Evolutionary conservation across 139 green algal species (phyloP).

Genomic region (Chlamydomonas urium): DNA sequence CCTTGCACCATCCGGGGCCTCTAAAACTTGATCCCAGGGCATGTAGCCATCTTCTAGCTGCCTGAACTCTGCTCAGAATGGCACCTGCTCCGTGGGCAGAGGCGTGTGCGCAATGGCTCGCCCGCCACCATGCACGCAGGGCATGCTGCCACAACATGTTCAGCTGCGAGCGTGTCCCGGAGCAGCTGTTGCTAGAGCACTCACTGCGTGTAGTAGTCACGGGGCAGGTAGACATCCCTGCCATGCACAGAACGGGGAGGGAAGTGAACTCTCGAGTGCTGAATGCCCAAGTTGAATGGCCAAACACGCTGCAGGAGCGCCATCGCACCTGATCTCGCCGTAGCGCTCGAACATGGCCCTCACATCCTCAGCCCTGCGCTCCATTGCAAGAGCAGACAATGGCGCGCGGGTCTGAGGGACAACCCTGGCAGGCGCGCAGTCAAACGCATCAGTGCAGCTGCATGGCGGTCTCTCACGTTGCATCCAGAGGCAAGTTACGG

Average conservation of each 20-base stretch:
- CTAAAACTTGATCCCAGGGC: slow-evolving; percentile 1
- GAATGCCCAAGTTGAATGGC: neutral
- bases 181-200: slow-evolving; percentile 4
- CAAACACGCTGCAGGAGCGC: neutral
- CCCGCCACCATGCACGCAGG: neutral
- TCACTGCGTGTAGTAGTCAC: slow-evolving; percentile 68
- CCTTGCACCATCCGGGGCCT: too few species aligned
- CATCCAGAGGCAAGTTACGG: slow-evolving; percentile 69
- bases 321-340: slow-evolving; percentile 23
- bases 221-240: slow-evolving; percentile 75
- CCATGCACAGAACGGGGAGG: neutral
- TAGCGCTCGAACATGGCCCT: slow-evolving; percentile 63
- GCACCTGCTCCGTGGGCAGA: too few species aligned
- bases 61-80: neutral
- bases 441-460: neutral
- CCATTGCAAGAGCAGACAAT: neutral
- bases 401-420: neutral
- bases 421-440: neutral
- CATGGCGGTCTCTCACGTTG: slow-evolving; percentile 28
- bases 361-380: slow-evolving; percentile 58
- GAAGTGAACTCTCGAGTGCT: neutral
- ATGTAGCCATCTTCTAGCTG: neutral
- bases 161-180: neutral
- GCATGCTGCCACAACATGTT: neutral
- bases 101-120: too few species aligned